phyloP scores from a whole-genome alignment of 306 rosid genomes.

The Rosa multiflora region DNA sequence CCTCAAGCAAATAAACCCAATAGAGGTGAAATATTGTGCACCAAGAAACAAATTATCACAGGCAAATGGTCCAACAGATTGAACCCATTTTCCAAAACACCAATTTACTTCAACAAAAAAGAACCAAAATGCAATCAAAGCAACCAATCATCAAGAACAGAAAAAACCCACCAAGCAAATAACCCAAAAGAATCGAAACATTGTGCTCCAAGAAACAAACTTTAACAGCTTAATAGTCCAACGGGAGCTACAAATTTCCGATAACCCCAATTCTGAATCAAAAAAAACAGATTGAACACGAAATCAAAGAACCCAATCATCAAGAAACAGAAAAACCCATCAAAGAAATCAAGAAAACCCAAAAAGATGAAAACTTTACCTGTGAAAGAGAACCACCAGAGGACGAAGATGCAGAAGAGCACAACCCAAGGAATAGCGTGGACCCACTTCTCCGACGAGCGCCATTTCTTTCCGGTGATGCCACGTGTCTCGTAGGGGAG shows the following conservation, averaged over 20 bases:
- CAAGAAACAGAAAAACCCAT: not conserved
- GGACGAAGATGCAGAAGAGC: constrained; percentile 46
- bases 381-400: constrained; percentile 65
- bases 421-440: constrained; percentile 44
- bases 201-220: not conserved
- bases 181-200: not conserved
- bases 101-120: not conserved
- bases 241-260: not conserved
- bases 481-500: constrained; percentile 36
- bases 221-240: not conserved
- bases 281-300: not conserved
- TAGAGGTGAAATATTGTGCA: not conserved
- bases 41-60: not conserved
- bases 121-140: not conserved
- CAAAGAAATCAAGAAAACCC: not conserved
- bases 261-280: not conserved
- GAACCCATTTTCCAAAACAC: not conserved
- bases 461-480: constrained; percentile 25
- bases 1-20: not conserved
- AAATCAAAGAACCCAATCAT: not conserved
- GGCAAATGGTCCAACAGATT: not conserved
- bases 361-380: constrained; percentile 19
- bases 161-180: not conserved
- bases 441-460: constrained; percentile 34
- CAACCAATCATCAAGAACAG: not conserved